Base-by-base conservation (phyloP, 148 eudicot species). In the Rhododendron ovatum region DNA sequence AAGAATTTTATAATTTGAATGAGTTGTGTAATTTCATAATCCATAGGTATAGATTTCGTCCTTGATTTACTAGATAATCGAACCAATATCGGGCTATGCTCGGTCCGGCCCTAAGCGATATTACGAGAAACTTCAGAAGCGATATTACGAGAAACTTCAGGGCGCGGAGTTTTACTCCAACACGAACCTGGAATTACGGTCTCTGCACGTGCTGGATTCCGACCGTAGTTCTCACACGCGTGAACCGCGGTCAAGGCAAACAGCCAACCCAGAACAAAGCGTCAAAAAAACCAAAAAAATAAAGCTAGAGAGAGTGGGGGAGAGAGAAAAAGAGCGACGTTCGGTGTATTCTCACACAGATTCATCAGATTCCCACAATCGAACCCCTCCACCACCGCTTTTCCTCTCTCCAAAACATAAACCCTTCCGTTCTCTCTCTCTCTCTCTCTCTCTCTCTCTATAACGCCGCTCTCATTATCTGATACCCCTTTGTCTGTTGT, bases 341-440 rank as follows among this genome's bases (percentile, higher is more conserved):
- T 9, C 48, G 28, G 48, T 57, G 71, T 57, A 82, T 82, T 82
- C 84, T 82, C 48, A 7, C 81, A 78, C 84, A 82, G 28, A 82
- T 82, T 82, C 84, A 57, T 37, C 84, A 35, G 69, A 81, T 81
- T 35, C 79, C 63, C 65, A 28, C 63, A 35, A 47, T 15, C 79
- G 11, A 7, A 5, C 24, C 47, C 11, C 79, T 13, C 43, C 18
- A 18, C 37, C 82, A 14, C 63, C 65, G 12, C 37, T 80, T 48
- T 81, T 33, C 37, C 83, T 81, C 33, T 69, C 75, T 69, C 75
- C 37, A 11, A 7, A n/a, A 8, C 61, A 11, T 30, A 65, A 69
- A 80, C 33, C 71, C 67, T 82, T 57, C 41, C 10, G 37, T 39
- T 53, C 83, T 18, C 67, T 81, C 65, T 51, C 79, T 51, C 18